Conservation (phyloP, 257 asterid genomes). For the Rehmannia glutinosa region DNA sequence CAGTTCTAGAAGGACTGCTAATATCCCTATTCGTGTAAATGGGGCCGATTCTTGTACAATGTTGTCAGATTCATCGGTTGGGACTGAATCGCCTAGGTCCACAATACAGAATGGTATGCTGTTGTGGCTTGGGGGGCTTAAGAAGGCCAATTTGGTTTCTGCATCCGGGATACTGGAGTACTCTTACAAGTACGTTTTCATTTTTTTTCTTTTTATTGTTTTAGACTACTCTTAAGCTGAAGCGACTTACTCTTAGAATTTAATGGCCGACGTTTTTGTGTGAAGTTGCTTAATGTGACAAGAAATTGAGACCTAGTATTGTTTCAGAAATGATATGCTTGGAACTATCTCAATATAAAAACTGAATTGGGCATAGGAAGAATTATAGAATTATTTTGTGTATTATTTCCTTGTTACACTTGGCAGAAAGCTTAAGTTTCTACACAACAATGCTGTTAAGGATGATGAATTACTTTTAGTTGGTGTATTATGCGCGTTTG, state of each 20-base stretch:
- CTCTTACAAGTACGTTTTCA: slow-evolving; percentile 66
- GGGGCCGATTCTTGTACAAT: slow-evolving; percentile 63
- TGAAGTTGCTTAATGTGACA: not conserved
- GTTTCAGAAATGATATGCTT: not conserved
- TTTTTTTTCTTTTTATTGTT: too few species aligned
- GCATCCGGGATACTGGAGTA: slow-evolving; percentile 83
- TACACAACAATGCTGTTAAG: not conserved
- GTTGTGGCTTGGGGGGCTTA: slow-evolving; percentile 53
- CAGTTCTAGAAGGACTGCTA: slow-evolving; percentile 78
- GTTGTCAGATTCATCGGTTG: slow-evolving; percentile 77
- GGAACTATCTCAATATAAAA: not conserved
- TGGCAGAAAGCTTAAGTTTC: not conserved
- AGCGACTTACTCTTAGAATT: not conserved
- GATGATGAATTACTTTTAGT: not conserved
- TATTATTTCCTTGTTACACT: not conserved
- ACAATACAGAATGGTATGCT: slow-evolving; percentile 38
- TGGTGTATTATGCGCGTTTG: not conserved
- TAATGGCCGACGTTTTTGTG: not conserved
- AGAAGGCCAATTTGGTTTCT: slow-evolving; percentile 53
- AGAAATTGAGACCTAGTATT: not conserved
- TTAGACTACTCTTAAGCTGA: not conserved
- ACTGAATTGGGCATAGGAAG: not conserved
- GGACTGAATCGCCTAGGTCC: slow-evolving; percentile 72
- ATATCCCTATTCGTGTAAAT: slow-evolving; percentile 70
- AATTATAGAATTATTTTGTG: not conserved